Conservation (phyloP, 2,329 filamentous ascomycete species). For the Ophiocordyceps australis region DNA sequence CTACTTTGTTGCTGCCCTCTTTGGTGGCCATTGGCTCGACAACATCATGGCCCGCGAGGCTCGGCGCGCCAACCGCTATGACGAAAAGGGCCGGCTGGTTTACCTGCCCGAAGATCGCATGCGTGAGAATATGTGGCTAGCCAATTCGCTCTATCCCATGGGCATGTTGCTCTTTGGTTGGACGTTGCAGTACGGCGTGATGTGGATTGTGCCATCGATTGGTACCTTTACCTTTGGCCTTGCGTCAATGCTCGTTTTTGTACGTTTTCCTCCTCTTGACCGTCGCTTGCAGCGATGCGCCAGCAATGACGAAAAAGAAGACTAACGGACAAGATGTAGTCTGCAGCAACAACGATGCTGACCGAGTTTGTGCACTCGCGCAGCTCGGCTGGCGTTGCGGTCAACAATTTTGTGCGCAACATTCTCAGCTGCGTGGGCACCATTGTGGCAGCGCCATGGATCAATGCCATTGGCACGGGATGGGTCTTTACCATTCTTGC, state of each 20-base stretch:
- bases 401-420: conserved; percentile 70
- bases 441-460: conserved; percentile 51
- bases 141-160: conserved; percentile 49
- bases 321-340: conserved; percentile 8
- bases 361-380: conserved; percentile 65
- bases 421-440: conserved; percentile 58
- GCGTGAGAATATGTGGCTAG: conserved; percentile 66
- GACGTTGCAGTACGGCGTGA: conserved; percentile 45
- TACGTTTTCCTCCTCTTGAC: too few relatives aligned
- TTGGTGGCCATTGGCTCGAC: conserved; percentile 66
- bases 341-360: conserved; percentile 60
- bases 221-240: conserved; percentile 60
- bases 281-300: too few relatives aligned
- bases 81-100: conserved; percentile 45
- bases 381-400: conserved; percentile 54
- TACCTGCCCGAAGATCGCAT: conserved; percentile 67
- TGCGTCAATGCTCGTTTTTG: conserved; percentile 67
- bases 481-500: conserved; percentile 51
- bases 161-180: conserved; percentile 65
- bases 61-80: conserved; percentile 47
- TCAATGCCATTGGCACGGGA: conserved; percentile 52
- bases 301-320: not conserved
- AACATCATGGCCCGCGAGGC: conserved; percentile 65
- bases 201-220: conserved; percentile 44
- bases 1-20: conserved; percentile 48